Evolutionary conservation across 2,329 filamentous ascomycete genomes (phyloP).

Genomic region (Cadophora luteo-olivacea): DNA sequence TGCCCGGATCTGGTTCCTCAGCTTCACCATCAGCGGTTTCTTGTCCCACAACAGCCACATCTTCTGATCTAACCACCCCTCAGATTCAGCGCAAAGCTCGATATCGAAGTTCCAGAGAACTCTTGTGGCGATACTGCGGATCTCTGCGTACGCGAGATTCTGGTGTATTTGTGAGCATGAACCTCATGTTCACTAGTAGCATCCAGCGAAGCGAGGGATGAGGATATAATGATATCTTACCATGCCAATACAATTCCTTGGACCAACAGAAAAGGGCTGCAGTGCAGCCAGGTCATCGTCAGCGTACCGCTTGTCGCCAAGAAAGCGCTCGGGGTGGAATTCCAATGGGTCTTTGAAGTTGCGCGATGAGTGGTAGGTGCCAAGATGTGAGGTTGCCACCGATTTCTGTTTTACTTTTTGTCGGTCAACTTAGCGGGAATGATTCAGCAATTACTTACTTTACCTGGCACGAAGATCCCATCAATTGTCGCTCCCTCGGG

Average conservation of each 20-base stretch:
- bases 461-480: slow-evolving; percentile 28
- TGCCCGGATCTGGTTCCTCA: slow-evolving; percentile 6
- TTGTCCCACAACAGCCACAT: slow-evolving; percentile 33
- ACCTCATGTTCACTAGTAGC: not conserved
- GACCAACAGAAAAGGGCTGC: slow-evolving; percentile 23
- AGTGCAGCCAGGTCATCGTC: slow-evolving; percentile 24
- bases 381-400: not conserved
- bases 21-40: slow-evolving; percentile 28
- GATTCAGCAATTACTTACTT: slow-evolving; percentile 13
- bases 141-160: slow-evolving; percentile 34
- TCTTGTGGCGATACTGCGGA: slow-evolving; percentile 31
- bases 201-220: not conserved
- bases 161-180: not conserved
- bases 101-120: slow-evolving; percentile 36
- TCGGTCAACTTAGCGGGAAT: not conserved
- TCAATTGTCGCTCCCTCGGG: slow-evolving; percentile 27
- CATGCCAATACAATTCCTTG: slow-evolving; percentile 25
- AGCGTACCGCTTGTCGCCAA: slow-evolving; percentile 31
- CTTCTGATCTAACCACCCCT: slow-evolving; percentile 31
- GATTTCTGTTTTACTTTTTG: not conserved
- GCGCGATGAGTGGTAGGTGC: slow-evolving; percentile 9
- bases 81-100: slow-evolving; percentile 23
- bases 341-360: slow-evolving; percentile 39
- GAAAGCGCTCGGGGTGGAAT: slow-evolving; percentile 44
- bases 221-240: slow-evolving; percentile 12